A percentile compares a stretch with the other conserved stretches of the same genome.
Evolutionary conservation across 169 alveolate species (phyloP).

Genomic region (Plasmodium adleri): DNA sequence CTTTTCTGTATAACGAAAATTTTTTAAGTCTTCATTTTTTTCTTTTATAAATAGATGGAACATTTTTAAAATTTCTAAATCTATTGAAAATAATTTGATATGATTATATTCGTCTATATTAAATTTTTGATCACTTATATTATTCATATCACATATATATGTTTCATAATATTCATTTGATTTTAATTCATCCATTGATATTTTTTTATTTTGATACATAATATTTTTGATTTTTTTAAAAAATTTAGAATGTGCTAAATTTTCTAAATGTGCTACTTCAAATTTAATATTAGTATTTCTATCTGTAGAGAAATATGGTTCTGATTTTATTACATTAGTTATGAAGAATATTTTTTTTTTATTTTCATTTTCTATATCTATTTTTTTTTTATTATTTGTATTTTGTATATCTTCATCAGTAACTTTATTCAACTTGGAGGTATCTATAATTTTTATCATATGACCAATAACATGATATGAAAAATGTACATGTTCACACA

Average conservation of each 20-base stretch:
- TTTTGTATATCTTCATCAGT: background rate
- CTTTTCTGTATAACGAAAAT: constrained; percentile 58
- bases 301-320: constrained; percentile 46
- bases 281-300: constrained; percentile 61
- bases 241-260: constrained; percentile 12
- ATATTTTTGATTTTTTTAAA: constrained; percentile 22
- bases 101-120: constrained; percentile 61
- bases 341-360: constrained; percentile 42
- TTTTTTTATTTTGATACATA: constrained; percentile 58
- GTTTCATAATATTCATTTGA: constrained; percentile 7
- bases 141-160: constrained; percentile 42
- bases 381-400: background rate
- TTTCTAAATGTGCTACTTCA: constrained; percentile 56
- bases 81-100: constrained; percentile 51
- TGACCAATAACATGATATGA: constrained; percentile 56
- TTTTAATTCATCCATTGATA: constrained; percentile 13
- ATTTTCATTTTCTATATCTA: constrained; percentile 3
- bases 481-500: constrained; percentile 72
- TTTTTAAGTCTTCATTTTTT: constrained; percentile 73
- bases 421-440: background rate
- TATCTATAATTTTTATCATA: constrained; percentile 31
- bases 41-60: constrained; percentile 52
- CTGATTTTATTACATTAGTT: constrained; percentile 52
- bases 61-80: constrained; percentile 37
- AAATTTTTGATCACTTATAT: constrained; percentile 53